Conservation (phyloP, 169 alveolate genomes). For the Cyclospora cayetanensis region DNA sequence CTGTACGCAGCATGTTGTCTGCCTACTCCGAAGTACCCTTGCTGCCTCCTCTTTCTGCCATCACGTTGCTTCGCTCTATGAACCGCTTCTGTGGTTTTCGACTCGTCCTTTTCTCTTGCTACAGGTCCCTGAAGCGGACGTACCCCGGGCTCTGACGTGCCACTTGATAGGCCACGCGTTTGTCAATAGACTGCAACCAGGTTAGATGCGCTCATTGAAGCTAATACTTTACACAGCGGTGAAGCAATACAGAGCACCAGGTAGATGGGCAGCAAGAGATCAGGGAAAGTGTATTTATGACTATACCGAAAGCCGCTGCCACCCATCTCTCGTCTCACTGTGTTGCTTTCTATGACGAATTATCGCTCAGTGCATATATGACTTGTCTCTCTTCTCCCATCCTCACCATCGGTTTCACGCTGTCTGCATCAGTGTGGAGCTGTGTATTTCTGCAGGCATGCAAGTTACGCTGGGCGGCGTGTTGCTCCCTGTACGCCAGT, state of each 20-base stretch:
- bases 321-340: background rate
- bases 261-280: background rate
- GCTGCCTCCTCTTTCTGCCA: background rate
- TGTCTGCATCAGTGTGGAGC: background rate
- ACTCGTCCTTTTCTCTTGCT: background rate
- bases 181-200: conserved; percentile 39
- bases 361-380: background rate
- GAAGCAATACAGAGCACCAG: background rate
- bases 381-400: background rate
- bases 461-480: conserved; percentile 56
- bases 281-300: background rate
- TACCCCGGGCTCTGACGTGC: conserved; percentile 54
- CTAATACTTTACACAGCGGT: background rate
- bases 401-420: background rate
- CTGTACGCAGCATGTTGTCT: too few species aligned
- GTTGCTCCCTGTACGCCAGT: conserved; percentile 47
- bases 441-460: background rate
- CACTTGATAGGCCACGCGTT: conserved; percentile 54
- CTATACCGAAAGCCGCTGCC: background rate
- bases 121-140: conserved; percentile 66
- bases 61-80: background rate
- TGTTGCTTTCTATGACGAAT: background rate
- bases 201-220: background rate
- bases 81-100: background rate
- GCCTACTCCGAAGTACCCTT: too few species aligned